Conservation (phyloP, 805 yeast genomes). For the Saccharomycopsis sp. region DNA sequence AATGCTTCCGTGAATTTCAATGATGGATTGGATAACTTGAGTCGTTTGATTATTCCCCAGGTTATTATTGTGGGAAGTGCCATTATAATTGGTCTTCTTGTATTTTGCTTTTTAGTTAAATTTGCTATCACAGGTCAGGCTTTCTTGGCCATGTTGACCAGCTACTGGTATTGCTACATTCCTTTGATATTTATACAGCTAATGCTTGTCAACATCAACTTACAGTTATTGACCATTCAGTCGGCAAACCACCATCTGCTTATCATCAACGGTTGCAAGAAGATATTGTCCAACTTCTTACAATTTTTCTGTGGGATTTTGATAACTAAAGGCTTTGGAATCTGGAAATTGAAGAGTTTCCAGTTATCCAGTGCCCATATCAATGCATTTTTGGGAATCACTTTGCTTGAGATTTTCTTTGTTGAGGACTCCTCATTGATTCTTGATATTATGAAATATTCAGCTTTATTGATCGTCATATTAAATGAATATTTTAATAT, state of each 20-base stretch:
- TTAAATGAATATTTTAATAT: not conserved
- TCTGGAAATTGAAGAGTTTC: not conserved
- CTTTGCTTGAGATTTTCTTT: not conserved
- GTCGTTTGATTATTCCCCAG: not conserved
- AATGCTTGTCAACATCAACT: not conserved
- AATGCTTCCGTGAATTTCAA: not conserved
- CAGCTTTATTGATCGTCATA: not conserved
- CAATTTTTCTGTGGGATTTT: not conserved
- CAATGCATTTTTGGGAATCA: not conserved
- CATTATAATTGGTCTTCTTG: not conserved
- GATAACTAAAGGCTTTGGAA: not conserved
- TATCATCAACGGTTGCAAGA: not conserved
- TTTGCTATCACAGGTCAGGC: not conserved
- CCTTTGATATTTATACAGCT: not conserved
- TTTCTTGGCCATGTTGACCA: not conserved
- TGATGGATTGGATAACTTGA: not conserved
- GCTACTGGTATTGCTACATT: not conserved
- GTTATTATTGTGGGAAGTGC: not conserved
- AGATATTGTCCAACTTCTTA: not conserved
- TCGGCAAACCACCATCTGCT: not conserved
- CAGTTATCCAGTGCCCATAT: not conserved
- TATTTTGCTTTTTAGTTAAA: not conserved
- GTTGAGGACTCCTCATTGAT: not conserved
- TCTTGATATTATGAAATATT: not conserved
- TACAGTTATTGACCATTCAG: not conserved